phyloP scores from a whole-genome alignment of 2,329 filamentous ascomycete species.

The Pleomassaria siparia region DNA sequence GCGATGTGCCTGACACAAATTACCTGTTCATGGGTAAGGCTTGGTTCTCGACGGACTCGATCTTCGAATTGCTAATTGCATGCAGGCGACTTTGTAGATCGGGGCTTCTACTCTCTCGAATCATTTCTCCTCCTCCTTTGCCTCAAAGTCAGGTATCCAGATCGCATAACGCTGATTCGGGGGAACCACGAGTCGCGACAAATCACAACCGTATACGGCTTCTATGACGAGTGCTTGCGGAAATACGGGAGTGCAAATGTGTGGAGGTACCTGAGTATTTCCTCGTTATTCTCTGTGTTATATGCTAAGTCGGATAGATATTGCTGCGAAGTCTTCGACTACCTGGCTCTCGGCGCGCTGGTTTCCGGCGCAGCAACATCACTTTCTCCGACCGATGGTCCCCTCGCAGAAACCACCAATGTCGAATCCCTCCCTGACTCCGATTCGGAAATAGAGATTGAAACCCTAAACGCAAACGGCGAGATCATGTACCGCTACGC shows the following conservation, averaged over 20 bases:
- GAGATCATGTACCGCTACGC: slow-evolving; percentile 74
- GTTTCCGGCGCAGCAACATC: slow-evolving; percentile 79
- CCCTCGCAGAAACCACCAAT: slow-evolving; percentile 53
- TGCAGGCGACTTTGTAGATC: slow-evolving; percentile 91
- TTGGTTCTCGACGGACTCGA: not conserved
- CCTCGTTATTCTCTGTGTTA: not conserved
- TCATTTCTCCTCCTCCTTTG: slow-evolving; percentile 94
- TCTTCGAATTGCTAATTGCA: not conserved
- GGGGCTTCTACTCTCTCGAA: slow-evolving; percentile 96
- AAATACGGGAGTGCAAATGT: slow-evolving; percentile 98
- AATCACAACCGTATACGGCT: slow-evolving; percentile 96
- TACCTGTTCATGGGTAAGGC: slow-evolving; percentile 88
- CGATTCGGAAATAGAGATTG: slow-evolving; percentile 82
- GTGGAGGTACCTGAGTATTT: slow-evolving; percentile 63
- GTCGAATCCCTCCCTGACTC: slow-evolving; percentile 51
- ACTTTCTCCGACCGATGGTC: slow-evolving; percentile 62
- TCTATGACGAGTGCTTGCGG: slow-evolving; percentile 94
- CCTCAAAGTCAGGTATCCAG: slow-evolving; percentile 94
- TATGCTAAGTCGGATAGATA: slow-evolving; percentile 5
- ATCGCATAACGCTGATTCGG: slow-evolving; percentile 93
- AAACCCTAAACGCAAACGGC: slow-evolving; percentile 84
- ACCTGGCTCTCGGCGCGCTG: slow-evolving; percentile 85
- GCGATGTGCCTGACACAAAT: slow-evolving; percentile 92
- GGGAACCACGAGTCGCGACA: slow-evolving; percentile 96
- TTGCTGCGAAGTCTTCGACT: slow-evolving; percentile 98